Percentiles rank a stretch among this genome's conserved stretches.
Conservation (phyloP, 495 filamentous ascomycete species). For the Clavariopsis aquatica region DNA sequence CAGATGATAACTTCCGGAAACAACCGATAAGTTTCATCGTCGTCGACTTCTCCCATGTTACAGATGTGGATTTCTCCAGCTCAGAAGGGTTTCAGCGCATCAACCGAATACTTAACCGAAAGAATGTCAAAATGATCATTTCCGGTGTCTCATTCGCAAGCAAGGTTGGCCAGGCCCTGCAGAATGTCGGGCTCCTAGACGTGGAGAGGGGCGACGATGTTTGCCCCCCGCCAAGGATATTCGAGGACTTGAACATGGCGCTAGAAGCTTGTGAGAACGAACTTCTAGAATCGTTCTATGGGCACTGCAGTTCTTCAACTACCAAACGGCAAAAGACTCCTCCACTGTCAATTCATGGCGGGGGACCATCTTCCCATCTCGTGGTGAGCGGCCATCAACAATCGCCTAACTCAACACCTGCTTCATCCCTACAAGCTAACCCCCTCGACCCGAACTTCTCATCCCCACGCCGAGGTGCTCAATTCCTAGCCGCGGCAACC, state of each 20-base stretch:
- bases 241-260: conserved; percentile 87
- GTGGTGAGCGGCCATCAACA: background rate
- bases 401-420: background rate
- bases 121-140: conserved; percentile 75
- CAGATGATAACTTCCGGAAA: conserved; percentile 72
- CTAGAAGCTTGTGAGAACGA: conserved; percentile 95
- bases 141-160: conserved; percentile 74
- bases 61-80: conserved; percentile 91
- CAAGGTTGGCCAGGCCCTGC: conserved; percentile 72
- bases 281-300: conserved; percentile 73
- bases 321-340: conserved; percentile 24
- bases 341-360: conserved; percentile 29
- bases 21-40: conserved; percentile 86
- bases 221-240: conserved; percentile 62
- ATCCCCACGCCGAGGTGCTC: conserved; percentile 76
- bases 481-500: conserved; percentile 73
- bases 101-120: conserved; percentile 72
- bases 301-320: conserved; percentile 8
- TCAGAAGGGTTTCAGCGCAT: conserved; percentile 92
- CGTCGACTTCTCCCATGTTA: conserved; percentile 86
- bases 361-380: background rate
- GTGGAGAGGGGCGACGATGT: conserved; percentile 56
- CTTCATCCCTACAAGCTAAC: conserved; percentile 28
- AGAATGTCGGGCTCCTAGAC: conserved; percentile 77
- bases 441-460: conserved; percentile 59